phyloP scores from a whole-genome alignment of 352 stramenopile species.

The Globisporangium uncinulatum region DNA sequence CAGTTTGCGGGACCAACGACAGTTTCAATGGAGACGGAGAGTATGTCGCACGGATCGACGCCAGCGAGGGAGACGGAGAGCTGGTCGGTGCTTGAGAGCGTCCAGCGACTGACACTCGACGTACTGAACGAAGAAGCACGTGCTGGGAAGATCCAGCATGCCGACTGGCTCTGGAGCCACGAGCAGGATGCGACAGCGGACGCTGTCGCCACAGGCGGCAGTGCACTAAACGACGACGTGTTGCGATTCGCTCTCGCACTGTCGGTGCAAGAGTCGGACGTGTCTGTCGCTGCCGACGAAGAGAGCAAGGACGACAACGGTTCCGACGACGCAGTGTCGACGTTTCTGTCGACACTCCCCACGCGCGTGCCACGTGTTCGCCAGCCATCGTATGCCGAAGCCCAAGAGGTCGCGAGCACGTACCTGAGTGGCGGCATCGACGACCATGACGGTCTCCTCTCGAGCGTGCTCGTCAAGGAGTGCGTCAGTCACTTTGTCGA shows the following conservation, averaged over 20 bases:
- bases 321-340: constrained; percentile 1
- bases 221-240: constrained; percentile 3
- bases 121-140: constrained; percentile 58
- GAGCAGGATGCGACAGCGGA: neutral
- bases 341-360: neutral
- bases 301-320: constrained; percentile 37
- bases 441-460: constrained; percentile 58
- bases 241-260: constrained; percentile 11
- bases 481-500: constrained; percentile 83
- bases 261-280: constrained; percentile 8
- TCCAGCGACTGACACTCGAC: constrained; percentile 43
- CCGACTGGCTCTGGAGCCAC: constrained; percentile 12
- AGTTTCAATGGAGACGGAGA: neutral
- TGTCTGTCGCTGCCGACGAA: neutral
- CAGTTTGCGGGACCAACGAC: neutral
- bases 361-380: constrained; percentile 15
- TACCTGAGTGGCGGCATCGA: constrained; percentile 46
- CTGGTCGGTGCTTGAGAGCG: constrained; percentile 38
- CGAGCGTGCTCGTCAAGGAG: constrained; percentile 75
- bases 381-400: constrained; percentile 56
- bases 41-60: neutral
- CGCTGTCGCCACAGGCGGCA: too few relatives aligned
- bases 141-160: constrained; percentile 20
- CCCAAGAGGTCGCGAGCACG: constrained; percentile 47
- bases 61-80: constrained; percentile 16